Evolutionary conservation across 2,329 filamentous ascomycete genomes (phyloP), one percentile per base, ranked within the genome.

Genomic region (Epichloe sp.): DNA sequence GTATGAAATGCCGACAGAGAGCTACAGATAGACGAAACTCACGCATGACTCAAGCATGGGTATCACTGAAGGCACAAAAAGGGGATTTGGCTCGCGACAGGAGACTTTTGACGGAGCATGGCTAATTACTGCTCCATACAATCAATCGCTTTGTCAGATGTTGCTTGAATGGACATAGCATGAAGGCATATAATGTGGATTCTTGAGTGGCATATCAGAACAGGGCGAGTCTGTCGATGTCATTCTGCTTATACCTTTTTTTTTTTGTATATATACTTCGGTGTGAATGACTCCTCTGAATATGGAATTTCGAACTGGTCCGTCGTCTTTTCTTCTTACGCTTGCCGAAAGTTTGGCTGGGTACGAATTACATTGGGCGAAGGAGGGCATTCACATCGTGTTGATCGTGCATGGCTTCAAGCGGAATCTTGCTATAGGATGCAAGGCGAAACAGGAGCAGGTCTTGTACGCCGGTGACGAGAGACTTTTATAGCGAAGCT

Each of bases 1-100:
- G 5, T 72, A 68, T 52, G 70, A 72, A 61, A 72, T 72, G 70
- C 66, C 69, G 3, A 57, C 64, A 12, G 63, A 71, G 55, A 55
- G 52, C 34, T 71, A 69, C 55, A 61, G 62, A 52, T 71, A 61
- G 17, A 11, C 35, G 34, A 12, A 15, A 37, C 6, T 34, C 19
- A 31, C 8, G 31, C 10, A 38, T 26, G 31, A 14, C 14, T 34
- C 23, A 7, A n/a, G 37, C n/a, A 31, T 31, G 15, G 19, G 8
- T 19, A 31, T 8, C 46, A 41, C 23, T 23, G 6, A 41, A 40
- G 46, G 36, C 36, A 7, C 37, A 21, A 41, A 40, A 40, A 17
- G 37, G 23, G 19, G 45, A 4, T 17, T 26, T 40, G 23, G 37
- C 23, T 31, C 21, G n/a, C 21, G 17, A 21, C 12, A 26, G 12